phyloP scores from a whole-genome alignment of 2,329 filamentous ascomycete genomes.

The Exophiala dermatitidis region DNA sequence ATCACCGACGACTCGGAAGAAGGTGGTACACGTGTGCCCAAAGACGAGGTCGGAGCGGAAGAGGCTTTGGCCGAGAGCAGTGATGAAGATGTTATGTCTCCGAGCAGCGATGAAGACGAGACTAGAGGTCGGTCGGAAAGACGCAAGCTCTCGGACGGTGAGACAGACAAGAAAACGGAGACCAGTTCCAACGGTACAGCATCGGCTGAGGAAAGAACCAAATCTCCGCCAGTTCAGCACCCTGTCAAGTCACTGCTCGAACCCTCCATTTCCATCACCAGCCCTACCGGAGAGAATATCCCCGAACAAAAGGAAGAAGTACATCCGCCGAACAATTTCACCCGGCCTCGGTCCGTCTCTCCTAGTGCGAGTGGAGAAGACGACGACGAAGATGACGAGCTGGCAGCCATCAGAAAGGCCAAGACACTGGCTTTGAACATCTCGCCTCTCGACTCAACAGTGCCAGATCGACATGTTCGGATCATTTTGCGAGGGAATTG shows the following conservation, averaged over 20 bases:
- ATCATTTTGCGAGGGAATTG: constrained; percentile 90
- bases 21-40: constrained; percentile 50
- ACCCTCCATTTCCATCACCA: constrained; percentile 28
- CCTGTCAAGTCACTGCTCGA: constrained; percentile 27
- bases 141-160: constrained; percentile 36
- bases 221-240: constrained; percentile 11
- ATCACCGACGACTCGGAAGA: constrained; percentile 37
- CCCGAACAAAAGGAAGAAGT: constrained; percentile 35
- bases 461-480: constrained; percentile 72
- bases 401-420: constrained; percentile 77
- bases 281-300: constrained; percentile 26
- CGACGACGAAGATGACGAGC: constrained; percentile 58
- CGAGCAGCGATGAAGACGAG: constrained; percentile 29
- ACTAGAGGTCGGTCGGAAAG: constrained; percentile 33
- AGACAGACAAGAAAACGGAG: constrained; percentile 30
- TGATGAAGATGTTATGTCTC: constrained; percentile 31
- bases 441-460: constrained; percentile 66
- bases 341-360: constrained; percentile 6
- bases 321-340: constrained; percentile 30
- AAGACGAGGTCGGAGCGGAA: constrained; percentile 64
- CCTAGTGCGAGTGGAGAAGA: not conserved
- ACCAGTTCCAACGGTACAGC: constrained; percentile 8
- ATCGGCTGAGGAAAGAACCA: constrained; percentile 13
- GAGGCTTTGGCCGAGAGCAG: constrained; percentile 36
- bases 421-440: constrained; percentile 76